Conservation (phyloP, 495 filamentous ascomycete species). For the Filosporella fistucella region DNA sequence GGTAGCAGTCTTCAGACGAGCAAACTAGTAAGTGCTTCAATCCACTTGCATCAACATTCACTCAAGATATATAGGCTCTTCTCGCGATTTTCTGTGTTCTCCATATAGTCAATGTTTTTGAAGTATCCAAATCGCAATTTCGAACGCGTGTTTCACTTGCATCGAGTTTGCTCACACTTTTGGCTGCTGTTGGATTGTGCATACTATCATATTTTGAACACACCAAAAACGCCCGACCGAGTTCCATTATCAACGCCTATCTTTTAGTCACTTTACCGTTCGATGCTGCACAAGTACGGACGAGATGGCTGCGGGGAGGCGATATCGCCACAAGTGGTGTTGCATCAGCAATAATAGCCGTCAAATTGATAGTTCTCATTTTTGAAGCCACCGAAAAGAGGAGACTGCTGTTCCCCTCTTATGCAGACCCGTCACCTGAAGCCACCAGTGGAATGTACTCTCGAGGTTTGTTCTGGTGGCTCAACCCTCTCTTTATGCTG, state of each 20-base stretch:
- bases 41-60: not conserved
- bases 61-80: not conserved
- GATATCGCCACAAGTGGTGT: slow-evolving; percentile 10
- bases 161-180: slow-evolving; percentile 36
- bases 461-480: slow-evolving; percentile 35
- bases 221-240: slow-evolving; percentile 28
- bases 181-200: slow-evolving; percentile 27
- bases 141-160: slow-evolving; percentile 45
- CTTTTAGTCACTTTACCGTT: slow-evolving; percentile 52
- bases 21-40: slow-evolving; percentile 5
- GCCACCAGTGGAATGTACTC: slow-evolving; percentile 29
- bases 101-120: slow-evolving; percentile 10
- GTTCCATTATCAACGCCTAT: slow-evolving; percentile 40
- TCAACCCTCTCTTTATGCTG: slow-evolving; percentile 31
- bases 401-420: slow-evolving; percentile 38
- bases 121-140: slow-evolving; percentile 10
- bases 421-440: slow-evolving; percentile 28
- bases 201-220: slow-evolving; percentile 39
- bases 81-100: slow-evolving; percentile 6
- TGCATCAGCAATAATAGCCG: slow-evolving; percentile 18
- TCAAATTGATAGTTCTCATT: slow-evolving; percentile 34
- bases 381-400: slow-evolving; percentile 50
- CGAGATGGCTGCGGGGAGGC: slow-evolving; percentile 33
- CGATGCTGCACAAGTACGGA: slow-evolving; percentile 41
- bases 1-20: slow-evolving; percentile 3